A percentile compares a stretch with the other conserved stretches of the same genome.
Evolutionary conservation across 192 early-diverging fungal genomes (phyloP).

Genomic region (Coemansia sp.): DNA sequence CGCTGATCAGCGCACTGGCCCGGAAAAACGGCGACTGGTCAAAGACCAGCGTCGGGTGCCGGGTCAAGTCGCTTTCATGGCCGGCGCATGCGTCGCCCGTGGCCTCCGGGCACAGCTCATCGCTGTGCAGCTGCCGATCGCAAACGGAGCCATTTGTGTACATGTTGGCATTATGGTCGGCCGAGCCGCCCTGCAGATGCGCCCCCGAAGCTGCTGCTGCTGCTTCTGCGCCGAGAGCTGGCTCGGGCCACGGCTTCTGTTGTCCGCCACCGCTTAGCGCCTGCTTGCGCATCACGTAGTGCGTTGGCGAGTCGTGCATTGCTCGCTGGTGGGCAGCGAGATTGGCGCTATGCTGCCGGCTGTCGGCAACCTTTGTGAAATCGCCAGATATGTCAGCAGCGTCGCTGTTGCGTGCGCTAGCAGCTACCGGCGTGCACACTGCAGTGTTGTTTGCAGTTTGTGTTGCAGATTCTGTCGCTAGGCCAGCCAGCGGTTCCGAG

Average conservation of each 20-base stretch:
- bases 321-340: not conserved
- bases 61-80: slow-evolving; percentile 9
- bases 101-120: not conserved
- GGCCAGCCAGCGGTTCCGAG: slow-evolving; percentile 1
- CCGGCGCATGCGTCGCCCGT: not conserved
- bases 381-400: not conserved
- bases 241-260: not conserved
- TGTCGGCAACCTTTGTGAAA: not conserved
- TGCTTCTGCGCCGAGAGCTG: not conserved
- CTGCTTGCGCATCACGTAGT: not conserved
- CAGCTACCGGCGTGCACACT: slow-evolving; percentile 20
- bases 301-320: slow-evolving; percentile 22
- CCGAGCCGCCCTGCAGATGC: slow-evolving; percentile 1
- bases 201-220: not conserved
- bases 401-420: not conserved
- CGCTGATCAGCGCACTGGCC: slow-evolving; percentile 16
- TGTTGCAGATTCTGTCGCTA: not conserved
- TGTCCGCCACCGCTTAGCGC: not conserved
- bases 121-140: slow-evolving; percentile 30
- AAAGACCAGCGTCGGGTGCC: slow-evolving; percentile 46
- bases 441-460: slow-evolving; percentile 21
- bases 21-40: slow-evolving; percentile 37
- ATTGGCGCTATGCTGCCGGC: not conserved
- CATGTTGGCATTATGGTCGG: slow-evolving; percentile 1
- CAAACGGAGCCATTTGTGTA: slow-evolving; percentile 6